Conservation (phyloP, 148 eudicot genomes). For the Vaccinium macrocarpon region DNA sequence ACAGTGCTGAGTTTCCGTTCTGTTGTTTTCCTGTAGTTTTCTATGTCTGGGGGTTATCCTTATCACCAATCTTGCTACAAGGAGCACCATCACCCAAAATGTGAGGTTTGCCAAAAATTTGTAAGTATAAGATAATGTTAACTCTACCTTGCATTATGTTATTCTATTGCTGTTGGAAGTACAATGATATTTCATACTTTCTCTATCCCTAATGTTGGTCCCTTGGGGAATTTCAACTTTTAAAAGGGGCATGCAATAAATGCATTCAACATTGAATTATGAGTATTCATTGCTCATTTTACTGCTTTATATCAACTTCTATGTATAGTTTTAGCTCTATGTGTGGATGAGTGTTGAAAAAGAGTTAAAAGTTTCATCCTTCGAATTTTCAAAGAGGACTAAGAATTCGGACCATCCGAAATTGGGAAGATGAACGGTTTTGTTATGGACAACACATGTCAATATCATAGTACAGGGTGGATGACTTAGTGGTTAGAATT, state of each 20-base stretch:
- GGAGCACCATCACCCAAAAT: too few species aligned
- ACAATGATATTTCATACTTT: not conserved
- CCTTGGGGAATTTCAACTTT: not conserved
- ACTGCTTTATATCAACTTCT: not conserved
- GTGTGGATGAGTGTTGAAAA: not conserved
- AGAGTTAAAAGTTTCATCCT: not conserved
- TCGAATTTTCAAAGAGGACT: not conserved
- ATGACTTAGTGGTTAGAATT: not conserved
- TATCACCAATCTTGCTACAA: too few species aligned
- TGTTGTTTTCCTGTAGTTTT: too few species aligned
- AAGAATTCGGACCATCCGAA: not conserved
- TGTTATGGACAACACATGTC: not conserved
- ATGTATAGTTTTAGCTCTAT: not conserved
- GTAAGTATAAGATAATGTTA: conserved; percentile 41
- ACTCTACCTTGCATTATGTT: not conserved
- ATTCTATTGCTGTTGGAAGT: not conserved
- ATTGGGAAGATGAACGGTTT: not conserved
- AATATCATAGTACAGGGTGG: not conserved
- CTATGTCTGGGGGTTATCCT: too few species aligned
- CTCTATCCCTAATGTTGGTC: not conserved
- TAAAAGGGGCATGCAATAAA: not conserved
- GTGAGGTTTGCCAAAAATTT: conserved; percentile 74
- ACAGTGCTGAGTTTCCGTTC: too few species aligned
- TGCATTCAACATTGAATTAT: not conserved
- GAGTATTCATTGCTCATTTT: not conserved